Percentiles rank a stretch among this genome's conserved stretches.
phyloP scores from a whole-genome alignment of 192 early-diverging fungal genomes.

The Cetraspora pellucida region DNA sequence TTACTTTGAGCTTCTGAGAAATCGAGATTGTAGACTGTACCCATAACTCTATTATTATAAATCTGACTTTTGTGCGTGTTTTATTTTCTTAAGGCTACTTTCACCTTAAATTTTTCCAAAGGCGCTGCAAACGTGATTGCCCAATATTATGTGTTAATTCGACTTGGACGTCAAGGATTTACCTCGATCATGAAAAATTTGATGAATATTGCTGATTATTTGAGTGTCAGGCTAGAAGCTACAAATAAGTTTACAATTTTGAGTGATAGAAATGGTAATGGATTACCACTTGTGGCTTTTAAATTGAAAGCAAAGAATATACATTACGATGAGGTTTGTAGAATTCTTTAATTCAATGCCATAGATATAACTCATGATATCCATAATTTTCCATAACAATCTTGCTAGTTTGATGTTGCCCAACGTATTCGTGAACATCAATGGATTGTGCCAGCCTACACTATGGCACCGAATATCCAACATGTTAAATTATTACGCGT shows the following conservation, averaged over 20 bases:
- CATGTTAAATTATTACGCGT: constrained; percentile 63
- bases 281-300: constrained; percentile 69
- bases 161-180: constrained; percentile 70
- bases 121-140: constrained; percentile 70
- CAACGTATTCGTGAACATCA: constrained; percentile 64
- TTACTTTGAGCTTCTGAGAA: no score
- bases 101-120: constrained; percentile 80
- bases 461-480: constrained; percentile 58
- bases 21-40: no score
- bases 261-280: constrained; percentile 42
- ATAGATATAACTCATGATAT: background rate
- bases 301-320: constrained; percentile 39
- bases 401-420: constrained; percentile 57
- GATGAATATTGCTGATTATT: constrained; percentile 56
- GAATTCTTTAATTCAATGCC: background rate
- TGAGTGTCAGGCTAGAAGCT: constrained; percentile 55
- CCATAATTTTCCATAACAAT: background rate
- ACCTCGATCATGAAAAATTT: constrained; percentile 65
- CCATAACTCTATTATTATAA: no score
- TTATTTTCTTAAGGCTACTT: constrained; percentile 45
- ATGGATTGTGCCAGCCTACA: constrained; percentile 80
- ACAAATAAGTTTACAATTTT: constrained; percentile 66
- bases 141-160: constrained; percentile 84
- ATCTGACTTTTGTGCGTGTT: background rate
- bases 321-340: constrained; percentile 41